Evolutionary conservation across 2,329 filamentous ascomycete species (phyloP).

Genomic region (Arthroderma sp.): DNA sequence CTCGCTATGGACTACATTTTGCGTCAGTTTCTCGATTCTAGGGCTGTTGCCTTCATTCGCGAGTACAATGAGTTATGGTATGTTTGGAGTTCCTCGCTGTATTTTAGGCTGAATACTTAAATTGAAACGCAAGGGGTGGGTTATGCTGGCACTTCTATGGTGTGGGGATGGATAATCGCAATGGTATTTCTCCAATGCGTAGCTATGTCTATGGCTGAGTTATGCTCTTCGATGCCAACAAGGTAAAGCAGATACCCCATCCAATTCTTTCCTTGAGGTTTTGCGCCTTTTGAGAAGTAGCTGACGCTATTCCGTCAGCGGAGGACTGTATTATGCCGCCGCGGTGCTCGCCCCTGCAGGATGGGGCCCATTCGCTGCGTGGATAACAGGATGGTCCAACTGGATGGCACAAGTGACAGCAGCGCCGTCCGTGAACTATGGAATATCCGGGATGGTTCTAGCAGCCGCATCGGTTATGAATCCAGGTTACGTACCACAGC

Average conservation of each 20-base stretch:
- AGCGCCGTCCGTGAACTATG: conserved; percentile 56
- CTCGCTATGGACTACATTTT: conserved; percentile 61
- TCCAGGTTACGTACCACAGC: conserved; percentile 51
- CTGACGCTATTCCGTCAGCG: conserved; percentile 25
- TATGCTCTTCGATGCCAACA: conserved; percentile 63
- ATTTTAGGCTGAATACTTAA: conserved; percentile 26
- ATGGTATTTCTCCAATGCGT: conserved; percentile 62
- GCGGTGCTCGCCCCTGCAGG: conserved; percentile 57
- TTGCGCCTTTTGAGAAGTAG: neutral
- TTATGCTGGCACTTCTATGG: conserved; percentile 51
- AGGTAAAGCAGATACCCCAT: conserved; percentile 27
- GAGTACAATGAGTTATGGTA: conserved; percentile 58
- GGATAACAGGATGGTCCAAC: conserved; percentile 59
- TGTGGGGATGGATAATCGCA: conserved; percentile 64
- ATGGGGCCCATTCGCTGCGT: conserved; percentile 55
- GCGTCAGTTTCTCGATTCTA: conserved; percentile 60
- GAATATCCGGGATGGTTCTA: conserved; percentile 57
- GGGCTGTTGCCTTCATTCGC: conserved; percentile 61
- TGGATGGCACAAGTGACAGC: conserved; percentile 57
- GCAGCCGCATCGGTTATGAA: conserved; percentile 57
- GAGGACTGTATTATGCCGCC: conserved; percentile 61
- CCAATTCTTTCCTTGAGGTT: neutral
- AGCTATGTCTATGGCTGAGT: conserved; percentile 56
- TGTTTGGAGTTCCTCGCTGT: conserved; percentile 23
- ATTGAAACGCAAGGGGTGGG: conserved; percentile 32